phyloP scores from a whole-genome alignment of 1,139 yeast species.

The Debaryomyces robertsiae region DNA sequence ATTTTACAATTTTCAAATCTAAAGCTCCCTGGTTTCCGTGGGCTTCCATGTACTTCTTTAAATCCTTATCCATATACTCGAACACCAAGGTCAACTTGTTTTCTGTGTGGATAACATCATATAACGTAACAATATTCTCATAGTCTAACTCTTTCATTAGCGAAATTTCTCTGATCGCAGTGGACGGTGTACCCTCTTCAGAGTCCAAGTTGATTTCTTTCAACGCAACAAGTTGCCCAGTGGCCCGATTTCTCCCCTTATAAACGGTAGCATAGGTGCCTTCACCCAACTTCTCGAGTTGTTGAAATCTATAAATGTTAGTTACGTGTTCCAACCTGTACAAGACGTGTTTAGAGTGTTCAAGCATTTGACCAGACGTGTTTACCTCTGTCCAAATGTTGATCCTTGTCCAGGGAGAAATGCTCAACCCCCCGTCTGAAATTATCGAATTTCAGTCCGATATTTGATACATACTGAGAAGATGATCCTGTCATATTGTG shows the following conservation, averaged over 20 bases:
- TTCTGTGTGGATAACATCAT: constrained; percentile 96
- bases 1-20: constrained; percentile 77
- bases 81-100: constrained; percentile 92
- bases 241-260: constrained; percentile 88
- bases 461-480: constrained; percentile 29
- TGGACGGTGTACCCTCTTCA: constrained; percentile 98
- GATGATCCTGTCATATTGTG: constrained; percentile 20
- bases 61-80: constrained; percentile 91
- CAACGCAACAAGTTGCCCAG: constrained; percentile 91
- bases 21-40: constrained; percentile 82
- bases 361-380: too few relatives aligned
- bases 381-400: neutral
- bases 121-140: constrained; percentile 88
- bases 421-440: neutral
- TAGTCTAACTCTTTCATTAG: constrained; percentile 95
- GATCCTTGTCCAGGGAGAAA: neutral
- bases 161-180: constrained; percentile 96
- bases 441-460: neutral
- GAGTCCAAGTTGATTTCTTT: constrained; percentile 94
- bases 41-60: constrained; percentile 91
- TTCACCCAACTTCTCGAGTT: constrained; percentile 90
- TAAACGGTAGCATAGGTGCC: constrained; percentile 99
- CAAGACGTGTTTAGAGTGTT: too few relatives aligned
- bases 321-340: constrained; percentile 12
- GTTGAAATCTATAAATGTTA: constrained; percentile 41